Evolutionary conservation across 2,329 filamentous ascomycete genomes (phyloP), one percentile per base, ranked within the genome.

Genomic region (Anthostomella pinea): DNA sequence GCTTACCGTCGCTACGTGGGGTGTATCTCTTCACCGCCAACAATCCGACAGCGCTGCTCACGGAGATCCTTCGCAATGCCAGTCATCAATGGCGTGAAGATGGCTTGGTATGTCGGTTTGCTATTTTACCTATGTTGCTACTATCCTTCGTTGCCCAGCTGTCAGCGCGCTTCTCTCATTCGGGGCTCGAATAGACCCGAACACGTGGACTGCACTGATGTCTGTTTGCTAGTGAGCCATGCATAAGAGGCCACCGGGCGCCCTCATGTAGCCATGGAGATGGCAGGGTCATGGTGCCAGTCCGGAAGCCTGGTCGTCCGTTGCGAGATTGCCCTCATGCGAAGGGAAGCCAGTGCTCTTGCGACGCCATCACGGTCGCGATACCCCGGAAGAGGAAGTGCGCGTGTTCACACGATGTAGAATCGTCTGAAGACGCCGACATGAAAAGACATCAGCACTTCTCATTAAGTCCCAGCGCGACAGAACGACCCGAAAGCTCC

Each of bases 151-250:
- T 14, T 26, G 6, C 11, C 11, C 6, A n/a, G 15, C 15, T 26
- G 24, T n/a, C n/a, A 13, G n/a, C 21, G n/a, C n/a, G 6, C n/a
- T 10, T 26, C n/a, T n/a, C n/a, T n/a, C n/a, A n/a, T n/a, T n/a
- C n/a, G n/a, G n/a, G n/a, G n/a, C n/a, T n/a, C n/a, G n/a, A n/a
- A n/a, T n/a, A n/a, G n/a, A n/a, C n/a, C n/a, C n/a, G n/a, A n/a
- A n/a, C n/a, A n/a, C n/a, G n/a, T n/a, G n/a, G n/a, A n/a, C n/a
- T n/a, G n/a, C n/a, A n/a, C n/a, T n/a, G n/a, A n/a, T n/a, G n/a
- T n/a, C n/a, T n/a, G n/a, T n/a, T n/a, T n/a, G n/a, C n/a, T n/a
- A 26, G 24, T 13, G 24, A 26, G 24, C 24, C 24, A 26, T 26
- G 24, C 15, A 26, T 26, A 26, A 10, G 24, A 6, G 24, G 24